Conservation (phyloP, 2,329 filamentous ascomycete genomes). For the Pseudomassariella vexata region DNA sequence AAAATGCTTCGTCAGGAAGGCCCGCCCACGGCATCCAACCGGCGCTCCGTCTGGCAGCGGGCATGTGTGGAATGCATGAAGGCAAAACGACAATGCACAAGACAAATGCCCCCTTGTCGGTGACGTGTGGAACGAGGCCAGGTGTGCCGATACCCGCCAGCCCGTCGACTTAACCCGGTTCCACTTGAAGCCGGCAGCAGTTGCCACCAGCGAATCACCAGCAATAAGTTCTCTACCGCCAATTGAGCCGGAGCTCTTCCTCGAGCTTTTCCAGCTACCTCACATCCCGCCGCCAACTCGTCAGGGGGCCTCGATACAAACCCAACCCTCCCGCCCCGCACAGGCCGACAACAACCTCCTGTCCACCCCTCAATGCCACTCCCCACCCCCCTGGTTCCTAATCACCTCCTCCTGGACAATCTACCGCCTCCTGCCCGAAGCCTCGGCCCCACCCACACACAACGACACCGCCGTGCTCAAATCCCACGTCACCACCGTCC, state of each 20-base stretch:
- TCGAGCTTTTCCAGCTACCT: not conserved
- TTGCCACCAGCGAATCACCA: too few relatives aligned
- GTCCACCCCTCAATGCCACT: too few relatives aligned
- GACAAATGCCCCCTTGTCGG: conserved; percentile 24
- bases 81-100: conserved; percentile 31
- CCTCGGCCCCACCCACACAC: conserved; percentile 4
- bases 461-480: conserved; percentile 11
- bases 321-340: conserved; percentile 3
- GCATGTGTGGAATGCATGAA: conserved; percentile 29
- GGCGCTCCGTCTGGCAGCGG: conserved; percentile 17
- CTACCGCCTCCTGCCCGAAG: too few relatives aligned
- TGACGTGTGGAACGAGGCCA: conserved; percentile 20
- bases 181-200: too few relatives aligned
- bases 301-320: not conserved
- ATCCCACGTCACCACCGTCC: conserved; percentile 16
- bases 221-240: too few relatives aligned
- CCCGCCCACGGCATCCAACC: too few relatives aligned
- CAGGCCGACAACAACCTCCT: too few relatives aligned
- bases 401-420: not conserved
- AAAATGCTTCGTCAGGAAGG: too few relatives aligned
- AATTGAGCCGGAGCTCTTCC: not conserved
- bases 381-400: conserved; percentile 3
- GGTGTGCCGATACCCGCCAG: conserved; percentile 16
- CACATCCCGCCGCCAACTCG: not conserved
- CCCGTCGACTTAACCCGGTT: conserved; percentile 8